These are phyloP conservation scores for Pseudogymnoascus sp. DNA, from an alignment of 2,329 filamentous ascomycete species.

Conservation along the genomic window DNA sequence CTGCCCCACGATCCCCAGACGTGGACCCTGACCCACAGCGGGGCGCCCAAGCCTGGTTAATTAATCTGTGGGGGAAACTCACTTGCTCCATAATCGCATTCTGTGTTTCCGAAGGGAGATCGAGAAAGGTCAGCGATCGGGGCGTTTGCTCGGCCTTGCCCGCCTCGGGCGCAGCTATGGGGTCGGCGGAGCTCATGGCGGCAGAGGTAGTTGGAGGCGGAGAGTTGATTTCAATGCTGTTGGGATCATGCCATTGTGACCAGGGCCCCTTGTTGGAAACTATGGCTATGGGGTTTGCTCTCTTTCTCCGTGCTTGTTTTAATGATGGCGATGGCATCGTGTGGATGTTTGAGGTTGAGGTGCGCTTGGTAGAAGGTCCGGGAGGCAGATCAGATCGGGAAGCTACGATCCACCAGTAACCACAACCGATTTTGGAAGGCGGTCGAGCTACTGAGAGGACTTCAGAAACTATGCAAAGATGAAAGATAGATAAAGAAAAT, in stretches of 20 bases:
- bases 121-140: constrained; percentile 15
- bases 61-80: constrained; percentile 16
- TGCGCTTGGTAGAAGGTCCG: background rate
- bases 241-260: background rate
- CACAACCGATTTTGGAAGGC: background rate
- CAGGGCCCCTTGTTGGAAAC: background rate
- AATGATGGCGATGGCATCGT: constrained; percentile 1
- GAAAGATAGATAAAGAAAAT: background rate
- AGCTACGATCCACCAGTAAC: constrained; percentile 7
- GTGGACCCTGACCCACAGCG: constrained; percentile 4
- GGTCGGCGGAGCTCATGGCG: background rate
- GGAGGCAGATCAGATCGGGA: background rate
- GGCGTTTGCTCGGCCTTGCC: background rate
- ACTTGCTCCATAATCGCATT: constrained; percentile 28
- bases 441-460: background rate
- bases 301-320: background rate
- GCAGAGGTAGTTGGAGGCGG: background rate
- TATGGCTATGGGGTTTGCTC: constrained; percentile 5
- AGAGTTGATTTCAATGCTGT: background rate
- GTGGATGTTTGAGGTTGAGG: background rate
- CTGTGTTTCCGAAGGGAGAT: constrained; percentile 28
- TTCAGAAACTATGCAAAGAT: background rate
- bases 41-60: background rate
- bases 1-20: constrained; percentile 2
- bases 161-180: background rate